Conservation (phyloP, 2,329 filamentous ascomycete species). For the Talaromyces rugulosus region DNA sequence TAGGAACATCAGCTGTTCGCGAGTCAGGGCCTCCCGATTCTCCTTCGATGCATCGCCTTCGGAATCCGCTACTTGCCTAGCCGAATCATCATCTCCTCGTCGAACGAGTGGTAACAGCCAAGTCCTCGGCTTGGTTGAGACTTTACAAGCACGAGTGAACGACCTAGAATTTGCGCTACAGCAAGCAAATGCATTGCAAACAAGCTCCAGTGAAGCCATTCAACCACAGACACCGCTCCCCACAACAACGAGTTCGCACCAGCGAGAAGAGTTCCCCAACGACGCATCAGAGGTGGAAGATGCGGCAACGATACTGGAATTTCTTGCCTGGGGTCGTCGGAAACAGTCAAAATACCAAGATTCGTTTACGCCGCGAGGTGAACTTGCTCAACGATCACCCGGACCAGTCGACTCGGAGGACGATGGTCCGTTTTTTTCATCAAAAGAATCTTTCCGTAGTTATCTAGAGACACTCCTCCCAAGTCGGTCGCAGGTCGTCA, state of each 20-base stretch:
- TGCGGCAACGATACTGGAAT: conserved; percentile 43
- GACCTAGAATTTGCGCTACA: not conserved
- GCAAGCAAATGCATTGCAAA: not conserved
- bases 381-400: not conserved
- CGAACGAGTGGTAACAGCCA: not conserved
- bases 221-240: not conserved
- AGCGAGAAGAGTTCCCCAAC: too few relatives aligned
- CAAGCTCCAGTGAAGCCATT: not conserved
- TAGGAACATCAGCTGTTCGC: conserved; percentile 4
- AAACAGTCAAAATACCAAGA: conserved; percentile 30
- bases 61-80: not conserved
- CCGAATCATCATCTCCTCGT: not conserved
- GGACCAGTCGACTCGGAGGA: not conserved
- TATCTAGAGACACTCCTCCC: conserved; percentile 9
- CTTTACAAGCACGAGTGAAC: not conserved
- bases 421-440: conserved; percentile 1
- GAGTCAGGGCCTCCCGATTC: not conserved
- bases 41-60: not conserved
- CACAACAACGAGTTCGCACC: not conserved
- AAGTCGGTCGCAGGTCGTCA: not conserved
- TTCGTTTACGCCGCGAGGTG: not conserved
- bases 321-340: conserved; percentile 43
- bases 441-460: not conserved
- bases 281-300: conserved; percentile 29
- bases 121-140: conserved; percentile 3